These are phyloP conservation scores for Phytophthora megakarya DNA, from an alignment of 352 stramenopile genomes.

Conservation along the genomic window DNA sequence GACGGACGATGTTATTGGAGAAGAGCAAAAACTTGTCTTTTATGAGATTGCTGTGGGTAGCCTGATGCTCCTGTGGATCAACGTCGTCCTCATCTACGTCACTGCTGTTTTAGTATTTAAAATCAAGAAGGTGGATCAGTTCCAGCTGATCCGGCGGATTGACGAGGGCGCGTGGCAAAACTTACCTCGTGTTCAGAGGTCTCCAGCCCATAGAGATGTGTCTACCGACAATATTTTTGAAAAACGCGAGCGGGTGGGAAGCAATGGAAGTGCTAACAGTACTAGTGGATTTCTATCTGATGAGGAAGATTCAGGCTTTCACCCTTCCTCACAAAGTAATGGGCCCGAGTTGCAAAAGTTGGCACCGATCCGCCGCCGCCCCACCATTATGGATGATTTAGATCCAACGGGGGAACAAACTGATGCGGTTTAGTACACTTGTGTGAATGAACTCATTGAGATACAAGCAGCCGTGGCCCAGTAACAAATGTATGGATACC, in stretches of 20 bases:
- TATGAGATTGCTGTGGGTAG: constrained; percentile 88
- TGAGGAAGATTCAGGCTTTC: constrained; percentile 14
- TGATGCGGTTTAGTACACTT: constrained; percentile 20
- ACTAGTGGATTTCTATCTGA: constrained; percentile 24
- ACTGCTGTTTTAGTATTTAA: constrained; percentile 89
- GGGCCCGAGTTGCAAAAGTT: constrained; percentile 6
- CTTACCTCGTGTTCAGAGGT: constrained; percentile 71
- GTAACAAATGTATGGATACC: too few relatives aligned
- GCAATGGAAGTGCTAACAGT: constrained; percentile 52
- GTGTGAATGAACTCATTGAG: constrained; percentile 1
- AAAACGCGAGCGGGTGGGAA: constrained; percentile 35
- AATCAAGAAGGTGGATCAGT: constrained; percentile 86
- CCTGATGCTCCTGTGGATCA: constrained; percentile 85
- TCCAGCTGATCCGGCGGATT: constrained; percentile 79
- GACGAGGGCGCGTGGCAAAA: constrained; percentile 85
- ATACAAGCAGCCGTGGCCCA: too few relatives aligned
- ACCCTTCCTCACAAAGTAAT: constrained; percentile 9
- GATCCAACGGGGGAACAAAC: constrained; percentile 4
- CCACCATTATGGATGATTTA: constrained; percentile 17
- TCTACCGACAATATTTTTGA: constrained; percentile 3
- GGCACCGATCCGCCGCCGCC: constrained; percentile 23
- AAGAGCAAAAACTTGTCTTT: constrained; percentile 86
- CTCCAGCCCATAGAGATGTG: constrained; percentile 42
- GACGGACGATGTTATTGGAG: constrained; percentile 74
- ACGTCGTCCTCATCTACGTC: constrained; percentile 89